Evolutionary conservation across 108 stramenopile species (phyloP).

Genomic region (Pinguiococcus pyrenoidosus): DNA sequence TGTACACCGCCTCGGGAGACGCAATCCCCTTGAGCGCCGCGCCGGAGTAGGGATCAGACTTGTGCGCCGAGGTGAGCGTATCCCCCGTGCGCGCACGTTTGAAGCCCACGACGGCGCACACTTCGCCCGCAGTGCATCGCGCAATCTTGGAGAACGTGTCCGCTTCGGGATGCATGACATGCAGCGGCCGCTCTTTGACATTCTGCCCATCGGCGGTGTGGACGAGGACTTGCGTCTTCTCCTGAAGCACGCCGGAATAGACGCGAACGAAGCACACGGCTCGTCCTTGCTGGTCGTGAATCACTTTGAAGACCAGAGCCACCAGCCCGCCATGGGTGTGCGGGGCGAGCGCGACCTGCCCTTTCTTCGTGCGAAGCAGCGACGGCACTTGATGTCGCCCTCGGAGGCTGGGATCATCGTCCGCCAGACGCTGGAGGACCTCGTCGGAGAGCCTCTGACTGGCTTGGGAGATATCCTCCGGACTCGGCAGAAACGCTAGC

Average conservation of each 20-base stretch:
- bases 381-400: not conserved
- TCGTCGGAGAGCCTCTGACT: not conserved
- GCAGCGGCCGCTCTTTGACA: slow-evolving; percentile 19
- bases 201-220: slow-evolving; percentile 48
- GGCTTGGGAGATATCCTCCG: slow-evolving; percentile 46
- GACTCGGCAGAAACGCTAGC: slow-evolving; percentile 78
- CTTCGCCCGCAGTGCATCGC: slow-evolving; percentile 60
- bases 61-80: slow-evolving; percentile 73
- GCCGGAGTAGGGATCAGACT: slow-evolving; percentile 55
- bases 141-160: slow-evolving; percentile 58
- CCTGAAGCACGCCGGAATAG: slow-evolving; percentile 83
- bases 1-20: slow-evolving; percentile 73
- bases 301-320: slow-evolving; percentile 24
- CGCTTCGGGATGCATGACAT: slow-evolving; percentile 88
- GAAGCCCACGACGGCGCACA: slow-evolving; percentile 69
- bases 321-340: slow-evolving; percentile 2
- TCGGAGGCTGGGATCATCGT: not conserved
- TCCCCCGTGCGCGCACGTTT: slow-evolving; percentile 95
- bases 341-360: not conserved
- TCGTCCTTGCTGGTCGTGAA: slow-evolving; percentile 83
- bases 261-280: slow-evolving; percentile 83
- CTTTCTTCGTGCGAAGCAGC: slow-evolving; percentile 1
- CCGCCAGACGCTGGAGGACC: not conserved
- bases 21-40: slow-evolving; percentile 31
- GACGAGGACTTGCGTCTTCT: slow-evolving; percentile 70